Conservation (phyloP, 2,329 filamentous ascomycete species). For the Hypocreales sp. region DNA sequence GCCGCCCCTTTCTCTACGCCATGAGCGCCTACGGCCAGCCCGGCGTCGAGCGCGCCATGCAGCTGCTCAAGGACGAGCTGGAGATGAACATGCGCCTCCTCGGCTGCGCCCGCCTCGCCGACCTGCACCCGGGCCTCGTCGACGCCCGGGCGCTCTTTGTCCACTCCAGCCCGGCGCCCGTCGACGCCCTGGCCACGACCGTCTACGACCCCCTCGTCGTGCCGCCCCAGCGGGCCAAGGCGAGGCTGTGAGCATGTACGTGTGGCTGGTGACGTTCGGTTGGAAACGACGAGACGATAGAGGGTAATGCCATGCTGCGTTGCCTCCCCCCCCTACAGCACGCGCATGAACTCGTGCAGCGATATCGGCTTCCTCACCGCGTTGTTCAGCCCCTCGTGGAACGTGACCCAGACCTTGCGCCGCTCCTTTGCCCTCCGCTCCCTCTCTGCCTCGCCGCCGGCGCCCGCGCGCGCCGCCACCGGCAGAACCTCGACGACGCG, state of each 20-base stretch:
- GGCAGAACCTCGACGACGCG: conserved; percentile 39
- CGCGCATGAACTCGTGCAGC: conserved; percentile 60
- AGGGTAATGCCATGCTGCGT: too few relatives aligned
- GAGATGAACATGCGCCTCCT: conserved; percentile 98
- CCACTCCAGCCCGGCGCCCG: conserved; percentile 32
- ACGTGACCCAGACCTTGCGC: conserved; percentile 68
- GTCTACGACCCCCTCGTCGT: conserved; percentile 38
- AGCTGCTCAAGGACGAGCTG: conserved; percentile 87
- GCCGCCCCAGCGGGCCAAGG: conserved; percentile 34
- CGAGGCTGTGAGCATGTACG: conserved; percentile 26
- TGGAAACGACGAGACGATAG: background rate
- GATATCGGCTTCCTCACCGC: conserved; percentile 81
- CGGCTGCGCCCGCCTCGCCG: conserved; percentile 56
- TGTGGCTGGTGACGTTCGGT: background rate
- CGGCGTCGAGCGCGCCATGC: conserved; percentile 86
- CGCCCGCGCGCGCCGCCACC: conserved; percentile 24
- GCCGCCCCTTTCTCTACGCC: conserved; percentile 85
- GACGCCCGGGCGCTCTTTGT: conserved; percentile 55
- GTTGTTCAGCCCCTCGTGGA: conserved; percentile 82
- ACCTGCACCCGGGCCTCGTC: conserved; percentile 68
- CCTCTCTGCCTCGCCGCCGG: conserved; percentile 17
- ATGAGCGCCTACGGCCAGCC: conserved; percentile 84
- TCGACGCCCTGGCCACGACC: conserved; percentile 29
- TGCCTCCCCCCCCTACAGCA: too few relatives aligned
- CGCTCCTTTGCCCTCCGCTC: conserved; percentile 25